Conservation (phyloP, 2,329 filamentous ascomycete species). For the Diaporthe sp. region DNA sequence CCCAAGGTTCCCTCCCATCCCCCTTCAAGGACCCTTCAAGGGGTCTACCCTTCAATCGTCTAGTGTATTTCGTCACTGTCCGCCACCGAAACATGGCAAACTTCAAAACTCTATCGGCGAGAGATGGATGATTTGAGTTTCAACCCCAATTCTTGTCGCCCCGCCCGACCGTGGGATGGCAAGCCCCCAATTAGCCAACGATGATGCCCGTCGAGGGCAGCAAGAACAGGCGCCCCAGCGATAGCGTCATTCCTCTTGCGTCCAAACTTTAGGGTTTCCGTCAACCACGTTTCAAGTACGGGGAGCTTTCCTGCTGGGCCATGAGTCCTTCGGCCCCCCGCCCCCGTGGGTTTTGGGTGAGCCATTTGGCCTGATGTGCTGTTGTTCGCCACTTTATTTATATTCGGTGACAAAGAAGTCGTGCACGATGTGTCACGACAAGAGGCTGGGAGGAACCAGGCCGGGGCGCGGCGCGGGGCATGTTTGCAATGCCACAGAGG, state of each 20-base stretch:
- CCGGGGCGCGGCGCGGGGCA: slow-evolving; percentile 1
- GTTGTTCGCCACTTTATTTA: slow-evolving; percentile 30
- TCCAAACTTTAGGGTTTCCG: slow-evolving; percentile 34
- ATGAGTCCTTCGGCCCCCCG: slow-evolving; percentile 1
- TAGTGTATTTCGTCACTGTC: slow-evolving; percentile 17
- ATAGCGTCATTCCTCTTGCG: slow-evolving; percentile 14
- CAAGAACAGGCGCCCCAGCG: background rate
- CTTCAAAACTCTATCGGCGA: slow-evolving; percentile 27
- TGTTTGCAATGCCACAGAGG: background rate
- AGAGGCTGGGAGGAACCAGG: slow-evolving; percentile 26
- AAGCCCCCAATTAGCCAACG: slow-evolving; percentile 3
- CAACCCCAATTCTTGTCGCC: slow-evolving; percentile 19
- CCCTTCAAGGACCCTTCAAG: background rate
- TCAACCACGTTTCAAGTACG: slow-evolving; percentile 31
- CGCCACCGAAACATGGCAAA: slow-evolving; percentile 33
- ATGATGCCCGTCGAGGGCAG: background rate
- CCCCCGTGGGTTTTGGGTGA: background rate
- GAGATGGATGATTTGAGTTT: slow-evolving; percentile 34
- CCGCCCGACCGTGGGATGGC: slow-evolving; percentile 24
- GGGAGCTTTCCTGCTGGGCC: slow-evolving; percentile 28
- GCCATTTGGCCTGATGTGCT: slow-evolving; percentile 17
- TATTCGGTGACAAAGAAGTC: slow-evolving; percentile 9
- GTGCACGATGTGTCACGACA: slow-evolving; percentile 23
- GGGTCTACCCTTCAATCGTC: background rate
- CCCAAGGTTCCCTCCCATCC: background rate